Evolutionary conservation across 179 eudicot species (phyloP).

Genomic region (Beta corolliflora): DNA sequence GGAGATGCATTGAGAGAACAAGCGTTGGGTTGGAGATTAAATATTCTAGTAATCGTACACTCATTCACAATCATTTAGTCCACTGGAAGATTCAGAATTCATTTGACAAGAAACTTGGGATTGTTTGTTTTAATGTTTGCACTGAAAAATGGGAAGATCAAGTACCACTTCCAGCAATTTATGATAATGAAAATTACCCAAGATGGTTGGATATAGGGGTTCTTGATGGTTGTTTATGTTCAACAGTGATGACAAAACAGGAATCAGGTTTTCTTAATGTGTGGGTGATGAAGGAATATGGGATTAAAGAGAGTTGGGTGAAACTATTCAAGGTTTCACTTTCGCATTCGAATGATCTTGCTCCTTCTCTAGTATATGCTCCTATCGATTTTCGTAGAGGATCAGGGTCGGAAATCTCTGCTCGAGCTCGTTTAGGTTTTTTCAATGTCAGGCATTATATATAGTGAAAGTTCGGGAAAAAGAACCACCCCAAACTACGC

Average conservation of each 20-base stretch:
- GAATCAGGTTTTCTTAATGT: background rate
- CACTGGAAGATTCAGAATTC: slow-evolving; percentile 10
- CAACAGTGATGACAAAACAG: background rate
- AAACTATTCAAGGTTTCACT: background rate
- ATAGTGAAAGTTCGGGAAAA: no score
- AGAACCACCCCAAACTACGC: no score
- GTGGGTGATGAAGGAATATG: slow-evolving; percentile 22
- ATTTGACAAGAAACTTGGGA: background rate
- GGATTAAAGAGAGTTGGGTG: slow-evolving; percentile 18
- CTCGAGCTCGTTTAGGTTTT: no score
- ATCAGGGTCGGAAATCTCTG: background rate
- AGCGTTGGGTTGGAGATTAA: background rate
- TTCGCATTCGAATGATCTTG: background rate
- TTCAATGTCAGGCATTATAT: no score
- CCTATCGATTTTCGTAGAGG: background rate
- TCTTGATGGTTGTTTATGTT: background rate
- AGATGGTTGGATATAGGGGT: background rate
- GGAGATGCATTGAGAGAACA: background rate
- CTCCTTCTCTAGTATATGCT: background rate
- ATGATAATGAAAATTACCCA: background rate
- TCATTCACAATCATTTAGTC: background rate
- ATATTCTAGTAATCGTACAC: background rate
- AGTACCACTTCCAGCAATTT: background rate
- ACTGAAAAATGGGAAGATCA: background rate
- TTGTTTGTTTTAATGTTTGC: slow-evolving; percentile 13